A percentile compares a stretch with the other conserved stretches of the same genome.
These are phyloP conservation scores for Entomortierella parvispora DNA, from an alignment of 192 early-diverging fungal species.

Conservation along the genomic window DNA sequence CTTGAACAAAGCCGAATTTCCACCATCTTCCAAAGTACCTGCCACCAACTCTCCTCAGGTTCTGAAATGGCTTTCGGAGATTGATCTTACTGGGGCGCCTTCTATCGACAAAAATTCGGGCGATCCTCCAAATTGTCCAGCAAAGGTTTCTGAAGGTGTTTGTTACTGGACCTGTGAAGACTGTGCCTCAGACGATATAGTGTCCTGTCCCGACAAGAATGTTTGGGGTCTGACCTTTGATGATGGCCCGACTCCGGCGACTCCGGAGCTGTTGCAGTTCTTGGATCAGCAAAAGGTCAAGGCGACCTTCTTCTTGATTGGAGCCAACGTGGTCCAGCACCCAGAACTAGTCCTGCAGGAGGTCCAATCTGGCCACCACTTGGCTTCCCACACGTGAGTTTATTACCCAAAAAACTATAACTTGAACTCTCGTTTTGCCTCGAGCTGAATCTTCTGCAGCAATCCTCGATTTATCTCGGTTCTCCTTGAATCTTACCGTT, in stretches of 20 bases:
- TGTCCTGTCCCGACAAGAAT: slow-evolving; percentile 49
- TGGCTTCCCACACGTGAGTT: slow-evolving; percentile 35
- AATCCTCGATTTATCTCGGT: not conserved
- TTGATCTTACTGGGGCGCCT: slow-evolving; percentile 29
- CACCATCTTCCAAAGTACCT: not conserved
- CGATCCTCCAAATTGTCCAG: slow-evolving; percentile 17
- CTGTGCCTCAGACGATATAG: slow-evolving; percentile 54
- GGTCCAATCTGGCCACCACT: slow-evolving; percentile 20
- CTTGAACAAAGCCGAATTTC: slow-evolving; percentile 1
- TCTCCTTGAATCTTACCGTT: not conserved
- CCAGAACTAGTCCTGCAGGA: slow-evolving; percentile 26
- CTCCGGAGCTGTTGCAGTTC: slow-evolving; percentile 56
- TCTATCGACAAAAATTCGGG: slow-evolving; percentile 11
- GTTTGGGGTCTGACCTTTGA: slow-evolving; percentile 71
- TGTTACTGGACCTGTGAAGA: slow-evolving; percentile 61
- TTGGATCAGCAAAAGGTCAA: slow-evolving; percentile 58
- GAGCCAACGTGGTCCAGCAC: slow-evolving; percentile 63
- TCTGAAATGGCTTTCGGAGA: slow-evolving; percentile 27
- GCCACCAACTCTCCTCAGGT: slow-evolving; percentile 12
- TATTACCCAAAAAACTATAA: too few species aligned
- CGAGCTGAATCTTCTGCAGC: not conserved
- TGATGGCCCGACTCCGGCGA: slow-evolving; percentile 68
- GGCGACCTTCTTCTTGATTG: slow-evolving; percentile 73
- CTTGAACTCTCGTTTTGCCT: too few species aligned
- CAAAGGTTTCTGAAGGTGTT: not conserved